Percentiles rank a stretch among this genome's conserved stretches.
Conservation (phyloP, 2,329 filamentous ascomycete species). For the Trichoderma atrobrunneum region DNA sequence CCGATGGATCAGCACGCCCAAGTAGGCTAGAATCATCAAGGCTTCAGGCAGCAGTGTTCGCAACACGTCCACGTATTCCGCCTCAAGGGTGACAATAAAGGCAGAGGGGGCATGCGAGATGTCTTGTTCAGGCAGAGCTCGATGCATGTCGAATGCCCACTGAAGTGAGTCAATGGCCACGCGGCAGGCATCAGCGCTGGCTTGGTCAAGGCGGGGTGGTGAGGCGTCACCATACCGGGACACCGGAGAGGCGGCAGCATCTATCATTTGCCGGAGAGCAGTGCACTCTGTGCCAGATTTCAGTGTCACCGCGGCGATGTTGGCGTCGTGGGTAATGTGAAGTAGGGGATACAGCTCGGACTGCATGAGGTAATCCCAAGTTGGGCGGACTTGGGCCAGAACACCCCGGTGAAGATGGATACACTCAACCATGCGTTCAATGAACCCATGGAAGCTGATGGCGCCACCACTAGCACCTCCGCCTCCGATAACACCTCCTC, state of each 20-base stretch:
- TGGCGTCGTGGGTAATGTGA: slow-evolving; percentile 22
- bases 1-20: slow-evolving; percentile 47
- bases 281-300: slow-evolving; percentile 28
- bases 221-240: slow-evolving; percentile 31
- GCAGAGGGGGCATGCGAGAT: slow-evolving; percentile 33
- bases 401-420: slow-evolving; percentile 44
- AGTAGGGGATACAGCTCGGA: slow-evolving; percentile 35
- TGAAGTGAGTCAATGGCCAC: slow-evolving; percentile 31
- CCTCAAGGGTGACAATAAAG: slow-evolving; percentile 33
- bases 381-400: slow-evolving; percentile 35
- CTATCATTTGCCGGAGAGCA: slow-evolving; percentile 22
- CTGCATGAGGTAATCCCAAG: slow-evolving; percentile 35
- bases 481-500: not conserved
- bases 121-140: slow-evolving; percentile 25
- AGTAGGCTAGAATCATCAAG: slow-evolving; percentile 48
- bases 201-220: slow-evolving; percentile 23
- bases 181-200: slow-evolving; percentile 31
- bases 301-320: not conserved
- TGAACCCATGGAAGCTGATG: slow-evolving; percentile 37
- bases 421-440: slow-evolving; percentile 42
- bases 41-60: slow-evolving; percentile 39
- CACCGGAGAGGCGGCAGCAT: slow-evolving; percentile 24
- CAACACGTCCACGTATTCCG: slow-evolving; percentile 36
- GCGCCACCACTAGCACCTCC: not conserved
- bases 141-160: slow-evolving; percentile 35